Base-by-base conservation (phyloP, 148 eudicot species). In the Gaultheria prostrata region DNA sequence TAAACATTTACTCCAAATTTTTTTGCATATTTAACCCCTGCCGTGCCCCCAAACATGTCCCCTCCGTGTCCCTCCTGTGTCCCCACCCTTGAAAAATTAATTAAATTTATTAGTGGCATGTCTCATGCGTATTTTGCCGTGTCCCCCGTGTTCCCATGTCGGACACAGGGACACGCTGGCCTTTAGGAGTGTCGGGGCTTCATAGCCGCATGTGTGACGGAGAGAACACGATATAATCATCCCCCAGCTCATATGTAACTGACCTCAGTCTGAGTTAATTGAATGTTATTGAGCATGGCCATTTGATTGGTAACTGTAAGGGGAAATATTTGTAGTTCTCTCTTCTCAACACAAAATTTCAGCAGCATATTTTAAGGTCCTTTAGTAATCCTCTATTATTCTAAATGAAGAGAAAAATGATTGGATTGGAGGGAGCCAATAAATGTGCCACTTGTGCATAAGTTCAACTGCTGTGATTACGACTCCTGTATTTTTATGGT, bases 401-500 rank as follows among this genome's bases (percentile, higher is more conserved):
- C n/a, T 48, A 43, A 32, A 43, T 21, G 30, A 76, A 48, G 56
- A 49, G 33, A 49, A 49, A 76, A 76, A 24, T 76, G 57, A 48
- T 33, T 56, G 49, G 28, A 30, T 54, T 53, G 67, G 14, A 53
- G 15, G 39, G 28, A 54, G 82, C 48, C 51, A 59, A 33, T 57
- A 21, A 11, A 46, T 35, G 21, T 17, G 56, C 43, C 1, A 15
- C 46, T 43, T 67, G 81, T 3, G 13, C 32, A 54, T 82, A 35
- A 35, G 26, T 77, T 43, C 75, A 49, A 76, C 21, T 50, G 33
- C 70, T 49, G 24, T 65, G 48, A 77, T 20, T 59, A 65, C 18
- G 32, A 35, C 76, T 30, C 43, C 72, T 83, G 35, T 78, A 4
- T 28, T 59, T 83, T 21, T 53, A 71, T 83, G 2, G 81, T 78